A percentile compares a stretch with the other conserved stretches of the same genome.
These are phyloP conservation scores for Kitagawia praeruptora DNA, from an alignment of 129 eudicot species.

Conservation along the genomic window DNA sequence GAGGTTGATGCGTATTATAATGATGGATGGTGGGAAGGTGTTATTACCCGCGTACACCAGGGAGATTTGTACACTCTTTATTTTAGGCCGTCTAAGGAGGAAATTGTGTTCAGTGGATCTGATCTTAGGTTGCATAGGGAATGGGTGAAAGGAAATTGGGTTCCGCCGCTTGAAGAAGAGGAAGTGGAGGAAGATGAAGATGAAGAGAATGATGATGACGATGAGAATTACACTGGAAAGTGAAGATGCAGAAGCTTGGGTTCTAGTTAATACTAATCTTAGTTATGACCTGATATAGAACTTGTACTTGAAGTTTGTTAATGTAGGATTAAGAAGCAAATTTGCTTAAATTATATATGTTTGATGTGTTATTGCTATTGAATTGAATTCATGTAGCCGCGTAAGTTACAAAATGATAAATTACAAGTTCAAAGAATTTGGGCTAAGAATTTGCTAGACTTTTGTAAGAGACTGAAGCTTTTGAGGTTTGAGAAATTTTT, in stretches of 20 bases:
- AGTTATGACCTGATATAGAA: neutral
- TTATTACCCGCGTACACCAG: constrained; percentile 27
- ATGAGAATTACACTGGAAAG: neutral
- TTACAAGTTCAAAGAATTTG: too few relatives aligned
- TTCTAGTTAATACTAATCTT: neutral
- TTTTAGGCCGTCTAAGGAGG: constrained; percentile 39
- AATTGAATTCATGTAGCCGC: too few relatives aligned
- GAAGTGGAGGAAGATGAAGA: neutral
- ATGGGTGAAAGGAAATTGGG: constrained; percentile 64
- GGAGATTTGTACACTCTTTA: constrained; percentile 34
- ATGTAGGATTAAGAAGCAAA: neutral
- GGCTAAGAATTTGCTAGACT: too few relatives aligned
- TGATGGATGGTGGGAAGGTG: constrained; percentile 78
- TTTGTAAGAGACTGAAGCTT: too few relatives aligned
- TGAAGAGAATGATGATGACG: neutral
- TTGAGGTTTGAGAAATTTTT: neutral
- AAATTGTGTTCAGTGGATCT: constrained; percentile 31
- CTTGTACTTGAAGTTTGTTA: neutral
- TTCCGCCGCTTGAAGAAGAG: constrained; percentile 40
- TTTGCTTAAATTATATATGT: neutral
- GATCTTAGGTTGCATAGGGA: constrained; percentile 60
- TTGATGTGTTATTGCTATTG: too few relatives aligned
- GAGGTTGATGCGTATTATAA: constrained; percentile 66
- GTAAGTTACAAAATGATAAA: too few relatives aligned
- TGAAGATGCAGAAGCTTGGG: too few relatives aligned